Evolutionary conservation across 2,329 filamentous ascomycete genomes (phyloP).

Genomic region (Calonectria hawksworthii): DNA sequence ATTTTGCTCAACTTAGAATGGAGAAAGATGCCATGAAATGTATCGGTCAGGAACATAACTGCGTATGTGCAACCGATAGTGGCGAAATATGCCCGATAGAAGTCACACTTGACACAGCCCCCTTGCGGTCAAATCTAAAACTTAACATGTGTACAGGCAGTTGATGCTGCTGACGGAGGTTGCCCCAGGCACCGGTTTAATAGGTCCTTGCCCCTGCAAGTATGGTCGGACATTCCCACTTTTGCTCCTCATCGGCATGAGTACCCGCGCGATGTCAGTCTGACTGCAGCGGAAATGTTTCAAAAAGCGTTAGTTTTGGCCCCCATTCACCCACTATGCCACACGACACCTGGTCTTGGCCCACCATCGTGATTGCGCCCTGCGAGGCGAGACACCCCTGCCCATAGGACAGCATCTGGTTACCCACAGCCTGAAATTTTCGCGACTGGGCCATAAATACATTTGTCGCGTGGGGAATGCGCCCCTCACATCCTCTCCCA

Average conservation of each 20-base stretch:
- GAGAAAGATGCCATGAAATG: neutral
- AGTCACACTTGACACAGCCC: neutral
- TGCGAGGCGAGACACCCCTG: neutral
- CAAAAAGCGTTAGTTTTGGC: neutral
- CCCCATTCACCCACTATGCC: neutral
- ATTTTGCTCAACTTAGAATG: neutral
- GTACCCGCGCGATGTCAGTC: neutral
- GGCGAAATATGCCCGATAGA: neutral
- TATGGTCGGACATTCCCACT: neutral
- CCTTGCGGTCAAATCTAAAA: neutral
- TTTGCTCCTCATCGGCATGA: neutral
- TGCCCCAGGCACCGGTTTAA: neutral
- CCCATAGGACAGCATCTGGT: too few species aligned
- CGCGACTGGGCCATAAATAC: neutral
- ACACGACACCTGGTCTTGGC: neutral
- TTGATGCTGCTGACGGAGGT: neutral
- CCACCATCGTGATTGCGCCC: neutral
- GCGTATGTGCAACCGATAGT: neutral
- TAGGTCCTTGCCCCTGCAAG: neutral
- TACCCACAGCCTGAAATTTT: neutral
- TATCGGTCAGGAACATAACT: neutral
- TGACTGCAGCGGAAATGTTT: neutral
- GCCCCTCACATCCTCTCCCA: neutral
- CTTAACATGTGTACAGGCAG: neutral
- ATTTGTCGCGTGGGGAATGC: neutral